Percentiles rank a stretch among this genome's conserved stretches.
Conservation (phyloP, 2,329 filamentous ascomycete species). For the Orbilia brochopaga region DNA sequence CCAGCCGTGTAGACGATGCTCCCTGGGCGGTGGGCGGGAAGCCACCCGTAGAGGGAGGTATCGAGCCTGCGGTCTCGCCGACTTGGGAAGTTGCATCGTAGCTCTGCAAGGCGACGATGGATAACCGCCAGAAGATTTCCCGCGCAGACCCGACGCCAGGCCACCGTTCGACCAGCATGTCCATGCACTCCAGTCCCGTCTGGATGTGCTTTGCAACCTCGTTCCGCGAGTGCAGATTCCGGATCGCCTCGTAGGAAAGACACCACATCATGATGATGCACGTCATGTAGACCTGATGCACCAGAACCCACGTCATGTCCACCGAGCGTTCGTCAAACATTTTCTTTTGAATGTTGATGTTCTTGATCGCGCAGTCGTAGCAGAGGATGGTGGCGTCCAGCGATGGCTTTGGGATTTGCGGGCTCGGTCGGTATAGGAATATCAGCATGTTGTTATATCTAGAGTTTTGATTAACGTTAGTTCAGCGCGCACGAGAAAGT, state of each 20-base stretch:
- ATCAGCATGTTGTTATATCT: constrained; percentile 87
- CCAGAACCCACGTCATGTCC: constrained; percentile 92
- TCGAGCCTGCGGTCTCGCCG: constrained; percentile 6
- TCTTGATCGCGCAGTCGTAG: constrained; percentile 80
- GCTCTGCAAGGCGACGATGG: constrained; percentile 82
- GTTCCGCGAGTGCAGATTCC: constrained; percentile 72
- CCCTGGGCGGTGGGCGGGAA: constrained; percentile 7
- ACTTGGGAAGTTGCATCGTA: constrained; percentile 65
- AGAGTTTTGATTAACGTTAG: constrained; percentile 24
- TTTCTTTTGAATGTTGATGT: constrained; percentile 78
- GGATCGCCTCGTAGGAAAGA: constrained; percentile 83
- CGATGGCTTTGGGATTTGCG: constrained; percentile 86
- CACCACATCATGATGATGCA: constrained; percentile 92
- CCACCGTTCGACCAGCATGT: constrained; percentile 84
- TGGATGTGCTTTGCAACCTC: constrained; percentile 78
- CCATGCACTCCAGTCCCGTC: constrained; percentile 77
- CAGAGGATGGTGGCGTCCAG: constrained; percentile 78
- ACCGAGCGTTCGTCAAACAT: constrained; percentile 77
- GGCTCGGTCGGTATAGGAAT: constrained; percentile 85
- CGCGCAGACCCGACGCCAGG: constrained; percentile 85
- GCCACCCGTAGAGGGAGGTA: constrained; percentile 20
- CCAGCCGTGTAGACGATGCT: neutral
- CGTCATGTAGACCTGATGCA: constrained; percentile 86
- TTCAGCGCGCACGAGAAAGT: constrained; percentile 64
- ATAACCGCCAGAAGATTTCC: constrained; percentile 83